A percentile compares a stretch with the other conserved stretches of the same genome.
Conservation (phyloP, 2,329 filamentous ascomycete genomes). For the Fusarium citri region DNA sequence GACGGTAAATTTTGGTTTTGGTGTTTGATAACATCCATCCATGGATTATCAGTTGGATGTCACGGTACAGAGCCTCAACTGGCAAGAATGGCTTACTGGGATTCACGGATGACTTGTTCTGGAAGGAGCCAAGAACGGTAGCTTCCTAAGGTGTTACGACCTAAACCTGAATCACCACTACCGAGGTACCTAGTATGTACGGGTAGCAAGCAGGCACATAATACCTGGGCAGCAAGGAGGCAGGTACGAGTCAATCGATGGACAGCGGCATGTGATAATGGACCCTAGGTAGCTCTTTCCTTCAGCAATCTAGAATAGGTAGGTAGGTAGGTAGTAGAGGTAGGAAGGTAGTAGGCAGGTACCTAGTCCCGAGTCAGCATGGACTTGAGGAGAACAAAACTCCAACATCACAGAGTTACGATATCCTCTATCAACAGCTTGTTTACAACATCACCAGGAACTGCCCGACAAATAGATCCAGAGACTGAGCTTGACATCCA, state of each 20-base stretch:
- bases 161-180: no score
- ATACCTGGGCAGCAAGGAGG: background rate
- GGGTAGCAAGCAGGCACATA: background rate
- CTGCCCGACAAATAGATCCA: background rate
- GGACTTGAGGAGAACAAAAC: background rate
- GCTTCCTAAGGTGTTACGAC: background rate
- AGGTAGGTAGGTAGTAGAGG: no score
- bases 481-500: background rate
- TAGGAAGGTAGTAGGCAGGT: no score
- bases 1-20: conserved; percentile 2
- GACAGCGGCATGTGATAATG: conserved; percentile 41
- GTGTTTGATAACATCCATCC: background rate
- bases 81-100: conserved; percentile 16
- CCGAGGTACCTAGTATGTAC: background rate
- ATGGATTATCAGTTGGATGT: background rate
- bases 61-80: conserved; percentile 2
- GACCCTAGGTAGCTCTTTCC: conserved; percentile 11
- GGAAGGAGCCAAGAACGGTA: conserved; percentile 36
- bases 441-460: conserved; percentile 3
- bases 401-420: background rate
- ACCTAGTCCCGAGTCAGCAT: background rate
- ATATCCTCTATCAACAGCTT: background rate
- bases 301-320: background rate
- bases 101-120: conserved; percentile 11
- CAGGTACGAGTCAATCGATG: background rate